Percentiles rank a stretch among this genome's conserved stretches.
These are phyloP conservation scores for Oryza nivara DNA, from an alignment of 176 grass and related monocot species.

Conservation along the genomic window DNA sequence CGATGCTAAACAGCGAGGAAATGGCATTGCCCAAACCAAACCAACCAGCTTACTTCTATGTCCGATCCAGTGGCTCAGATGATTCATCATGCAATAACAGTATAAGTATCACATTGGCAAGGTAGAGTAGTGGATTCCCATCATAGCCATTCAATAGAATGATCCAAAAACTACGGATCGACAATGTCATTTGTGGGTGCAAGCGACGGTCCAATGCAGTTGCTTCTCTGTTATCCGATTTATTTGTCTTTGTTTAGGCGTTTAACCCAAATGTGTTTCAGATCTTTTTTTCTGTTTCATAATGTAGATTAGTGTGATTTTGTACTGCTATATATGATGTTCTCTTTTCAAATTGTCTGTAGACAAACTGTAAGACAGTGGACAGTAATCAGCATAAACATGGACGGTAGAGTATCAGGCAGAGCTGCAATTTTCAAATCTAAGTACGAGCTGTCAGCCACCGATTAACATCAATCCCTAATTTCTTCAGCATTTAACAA, in stretches of 20 bases:
- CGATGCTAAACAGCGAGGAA: slow-evolving; percentile 41
- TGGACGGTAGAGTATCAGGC: no score
- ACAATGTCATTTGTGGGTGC: not conserved
- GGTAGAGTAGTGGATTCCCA: not conserved
- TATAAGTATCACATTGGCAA: slow-evolving; percentile 36
- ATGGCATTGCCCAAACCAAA: slow-evolving; percentile 43
- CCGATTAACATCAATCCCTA: no score
- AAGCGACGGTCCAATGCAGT: not conserved
- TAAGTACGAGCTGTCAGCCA: no score
- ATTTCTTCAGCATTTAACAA: no score
- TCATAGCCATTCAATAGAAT: not conserved
- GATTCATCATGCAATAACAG: not conserved
- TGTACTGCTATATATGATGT: not conserved
- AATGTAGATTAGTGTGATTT: not conserved
- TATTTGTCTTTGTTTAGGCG: not conserved
- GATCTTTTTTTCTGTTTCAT: not conserved
- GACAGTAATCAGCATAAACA: not conserved
- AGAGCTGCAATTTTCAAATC: no score
- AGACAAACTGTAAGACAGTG: not conserved
- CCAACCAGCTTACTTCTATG: slow-evolving; percentile 53
- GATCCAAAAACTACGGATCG: not conserved
- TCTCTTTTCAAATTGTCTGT: not conserved
- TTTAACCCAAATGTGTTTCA: not conserved
- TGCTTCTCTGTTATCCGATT: not conserved
- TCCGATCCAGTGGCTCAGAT: not conserved